Percentiles rank a stretch among this genome's conserved stretches.
Conservation (phyloP, 2,329 filamentous ascomycete species). For the Apiospora malaysiana region DNA sequence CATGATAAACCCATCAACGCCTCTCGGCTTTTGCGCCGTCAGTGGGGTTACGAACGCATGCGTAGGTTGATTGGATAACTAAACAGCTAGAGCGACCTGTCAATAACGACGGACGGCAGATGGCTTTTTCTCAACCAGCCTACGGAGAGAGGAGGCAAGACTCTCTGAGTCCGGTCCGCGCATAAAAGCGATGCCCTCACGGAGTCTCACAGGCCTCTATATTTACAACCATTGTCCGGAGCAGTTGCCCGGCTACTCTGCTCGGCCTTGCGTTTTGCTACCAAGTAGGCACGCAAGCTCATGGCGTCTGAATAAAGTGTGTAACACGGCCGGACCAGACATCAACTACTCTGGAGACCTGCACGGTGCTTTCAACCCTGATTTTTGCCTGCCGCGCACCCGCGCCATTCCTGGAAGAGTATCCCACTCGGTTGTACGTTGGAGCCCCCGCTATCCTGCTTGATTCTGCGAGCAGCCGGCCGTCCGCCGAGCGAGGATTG, state of each 20-base stretch:
- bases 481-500: not conserved
- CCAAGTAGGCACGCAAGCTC: not conserved
- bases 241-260: not conserved
- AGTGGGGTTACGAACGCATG: conserved; percentile 3
- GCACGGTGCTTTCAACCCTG: conserved; percentile 8
- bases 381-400: not conserved
- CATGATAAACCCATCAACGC: not conserved
- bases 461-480: not conserved
- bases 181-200: not conserved
- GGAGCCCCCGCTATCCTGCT: not conserved
- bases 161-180: not conserved
- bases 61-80: not conserved
- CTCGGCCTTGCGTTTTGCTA: not conserved
- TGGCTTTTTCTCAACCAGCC: not conserved
- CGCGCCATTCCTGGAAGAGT: conserved; percentile 2
- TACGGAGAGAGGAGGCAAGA: not conserved
- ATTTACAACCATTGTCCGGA: not conserved
- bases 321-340: not conserved
- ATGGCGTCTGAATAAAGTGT: conserved; percentile 5
- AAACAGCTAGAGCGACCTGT: not conserved
- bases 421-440: conserved; percentile 2
- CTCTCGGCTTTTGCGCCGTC: conserved; percentile 5
- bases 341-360: not conserved
- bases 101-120: not conserved
- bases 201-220: not conserved